Base-by-base conservation (phyloP, 116 monocot species). In the Dioscorea cayenensis region DNA sequence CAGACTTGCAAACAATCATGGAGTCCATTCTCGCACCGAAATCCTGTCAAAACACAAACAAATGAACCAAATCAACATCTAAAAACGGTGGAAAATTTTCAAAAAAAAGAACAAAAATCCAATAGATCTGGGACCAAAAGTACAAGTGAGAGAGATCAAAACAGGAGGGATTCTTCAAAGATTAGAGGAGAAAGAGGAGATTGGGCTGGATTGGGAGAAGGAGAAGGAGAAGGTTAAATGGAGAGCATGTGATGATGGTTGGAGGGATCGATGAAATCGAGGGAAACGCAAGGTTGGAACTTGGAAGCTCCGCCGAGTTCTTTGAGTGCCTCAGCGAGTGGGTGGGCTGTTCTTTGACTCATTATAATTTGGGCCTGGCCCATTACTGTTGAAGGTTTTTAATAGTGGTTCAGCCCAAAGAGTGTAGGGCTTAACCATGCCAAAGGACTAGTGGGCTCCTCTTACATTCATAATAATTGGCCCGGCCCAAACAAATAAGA, bases 1-100 rank as follows among this genome's bases (percentile, higher is more conserved):
- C 77, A 23, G 89, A 80, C 62, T 83, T 89, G 85, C 71, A 78
- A 18, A 76, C 68, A 51, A 81, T 76, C 78, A 86, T 74, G 25
- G 89, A 71, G 66, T 81, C 81, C 89, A 89, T 89, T 19, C 63
- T 70, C 32, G 16, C 5, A 28, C 52, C 50, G 25, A 51, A 69
- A 28, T 22, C 23, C 67, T 49, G 27, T 20, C 5, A 25, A 68
- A 21, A 5, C 18, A 55, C 6, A 55, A 55, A n/a, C 16, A 2
- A n/a, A 50, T 16, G 21, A 68, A 50, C 2, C 7, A 62, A 21
- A 62, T 62, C 25, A 62, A 23, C 7, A 27, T 2, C 2, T n/a
- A 16, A 55, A 55, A 12, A 55, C 2, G 55, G 17, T 5, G 14
- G 19, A 55, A 18, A 55, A 25, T 25, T 25, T 25, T 25, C 25